A percentile compares a stretch with the other conserved stretches of the same genome.
phyloP scores from a whole-genome alignment of 2,329 filamentous ascomycete species.

The Dactylellina leptospora region DNA sequence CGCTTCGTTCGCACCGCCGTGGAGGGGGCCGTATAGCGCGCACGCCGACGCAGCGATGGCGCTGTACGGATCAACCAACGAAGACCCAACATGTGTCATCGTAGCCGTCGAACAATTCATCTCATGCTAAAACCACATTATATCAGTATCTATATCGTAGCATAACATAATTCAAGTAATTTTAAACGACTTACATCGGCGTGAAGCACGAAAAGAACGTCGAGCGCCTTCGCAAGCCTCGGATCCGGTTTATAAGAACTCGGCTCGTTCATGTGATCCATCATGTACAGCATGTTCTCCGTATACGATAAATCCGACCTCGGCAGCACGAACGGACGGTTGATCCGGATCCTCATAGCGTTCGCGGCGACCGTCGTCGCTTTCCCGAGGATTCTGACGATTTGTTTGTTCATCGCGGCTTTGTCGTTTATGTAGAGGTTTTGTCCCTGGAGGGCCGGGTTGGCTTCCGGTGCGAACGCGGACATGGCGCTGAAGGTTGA shows the following conservation, averaged over 20 bases:
- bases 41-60: slow-evolving; percentile 66
- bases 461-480: slow-evolving; percentile 65
- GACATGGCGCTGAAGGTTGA: slow-evolving; percentile 65
- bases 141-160: no score
- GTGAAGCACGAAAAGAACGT: slow-evolving; percentile 67
- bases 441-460: slow-evolving; percentile 65
- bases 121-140: slow-evolving; percentile 62
- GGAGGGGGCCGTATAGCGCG: slow-evolving; percentile 67
- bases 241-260: slow-evolving; percentile 65
- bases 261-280: slow-evolving; percentile 64
- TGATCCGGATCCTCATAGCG: slow-evolving; percentile 66
- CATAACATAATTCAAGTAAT: no score
- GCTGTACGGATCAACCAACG: slow-evolving; percentile 67
- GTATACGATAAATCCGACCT: slow-evolving; percentile 61
- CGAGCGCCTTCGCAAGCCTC: slow-evolving; percentile 65
- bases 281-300: slow-evolving; percentile 67
- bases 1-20: slow-evolving; percentile 69
- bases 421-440: slow-evolving; percentile 65
- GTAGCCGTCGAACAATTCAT: slow-evolving; percentile 69
- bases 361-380: slow-evolving; percentile 65
- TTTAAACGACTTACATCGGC: slow-evolving; percentile 63
- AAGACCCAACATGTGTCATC: slow-evolving; percentile 67
- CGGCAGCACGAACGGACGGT: slow-evolving; percentile 62
- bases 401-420: slow-evolving; percentile 65
- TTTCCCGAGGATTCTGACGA: slow-evolving; percentile 66